A percentile compares a stretch with the other conserved stretches of the same genome.
phyloP scores from a whole-genome alignment of 2,329 filamentous ascomycete genomes.

The Fusarium keratoplasticum region DNA sequence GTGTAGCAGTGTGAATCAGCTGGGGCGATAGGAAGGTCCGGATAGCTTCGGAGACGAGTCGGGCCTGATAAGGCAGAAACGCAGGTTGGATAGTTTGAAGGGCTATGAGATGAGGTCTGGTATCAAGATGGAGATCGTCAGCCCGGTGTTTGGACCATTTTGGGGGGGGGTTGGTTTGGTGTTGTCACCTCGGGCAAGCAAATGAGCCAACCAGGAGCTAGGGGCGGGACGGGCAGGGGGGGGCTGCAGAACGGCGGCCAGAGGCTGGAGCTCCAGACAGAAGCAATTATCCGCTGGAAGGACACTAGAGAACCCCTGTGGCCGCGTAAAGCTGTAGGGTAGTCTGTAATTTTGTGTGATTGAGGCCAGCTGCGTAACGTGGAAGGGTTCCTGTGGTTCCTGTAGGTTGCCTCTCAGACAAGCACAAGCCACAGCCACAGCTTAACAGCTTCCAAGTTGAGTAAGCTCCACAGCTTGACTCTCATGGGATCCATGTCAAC shows the following conservation, averaged over 20 bases:
- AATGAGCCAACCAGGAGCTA: constrained; percentile 42
- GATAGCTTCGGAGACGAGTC: constrained; percentile 14
- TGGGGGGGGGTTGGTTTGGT: constrained; percentile 41
- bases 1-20: background rate
- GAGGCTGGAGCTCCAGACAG: constrained; percentile 26
- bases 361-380: constrained; percentile 16
- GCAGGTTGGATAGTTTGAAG: constrained; percentile 18
- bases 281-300: constrained; percentile 36
- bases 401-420: background rate
- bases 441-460: constrained; percentile 16
- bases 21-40: constrained; percentile 4
- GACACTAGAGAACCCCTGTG: background rate
- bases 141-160: constrained; percentile 38
- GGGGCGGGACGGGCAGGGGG: constrained; percentile 21
- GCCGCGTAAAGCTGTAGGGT: constrained; percentile 14
- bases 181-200: constrained; percentile 34
- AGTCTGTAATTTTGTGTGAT: background rate
- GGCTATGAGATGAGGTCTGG: constrained; percentile 16
- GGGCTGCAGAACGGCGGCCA: constrained; percentile 5
- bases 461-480: constrained; percentile 11
- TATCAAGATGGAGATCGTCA: constrained; percentile 32
- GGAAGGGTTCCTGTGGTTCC: constrained; percentile 23
- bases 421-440: constrained; percentile 31
- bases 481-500: constrained; percentile 3
- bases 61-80: constrained; percentile 21